Percentiles rank a stretch among this genome's conserved stretches.
Conservation (phyloP, 2,329 filamentous ascomycete species). For the Xylaria polymorpha region DNA sequence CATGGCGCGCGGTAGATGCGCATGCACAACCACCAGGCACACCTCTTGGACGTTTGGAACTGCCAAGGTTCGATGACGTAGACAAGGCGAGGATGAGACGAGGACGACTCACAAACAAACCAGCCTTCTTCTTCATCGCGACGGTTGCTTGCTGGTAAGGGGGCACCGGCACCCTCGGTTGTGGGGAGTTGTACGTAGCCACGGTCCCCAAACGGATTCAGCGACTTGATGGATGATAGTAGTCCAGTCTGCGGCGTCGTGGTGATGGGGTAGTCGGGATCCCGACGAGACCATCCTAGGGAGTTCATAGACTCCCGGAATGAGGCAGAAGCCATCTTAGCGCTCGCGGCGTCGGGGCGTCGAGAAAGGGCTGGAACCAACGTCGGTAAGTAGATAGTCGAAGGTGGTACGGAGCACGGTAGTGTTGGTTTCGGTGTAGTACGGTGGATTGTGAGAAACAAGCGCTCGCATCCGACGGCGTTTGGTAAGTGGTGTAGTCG, state of each 20-base stretch:
- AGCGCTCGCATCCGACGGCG: slow-evolving; percentile 25
- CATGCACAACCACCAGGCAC: slow-evolving; percentile 54
- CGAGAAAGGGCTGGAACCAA: slow-evolving; percentile 10
- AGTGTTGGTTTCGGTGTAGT: slow-evolving; percentile 29
- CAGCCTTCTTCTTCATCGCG: slow-evolving; percentile 96
- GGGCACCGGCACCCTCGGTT: slow-evolving; percentile 82
- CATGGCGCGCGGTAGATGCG: slow-evolving; percentile 57
- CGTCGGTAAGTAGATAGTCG: slow-evolving; percentile 21
- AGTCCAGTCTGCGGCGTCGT: slow-evolving; percentile 78
- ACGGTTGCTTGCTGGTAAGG: slow-evolving; percentile 83
- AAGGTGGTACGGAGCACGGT: slow-evolving; percentile 16
- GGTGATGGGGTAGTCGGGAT: slow-evolving; percentile 79
- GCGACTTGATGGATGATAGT: slow-evolving; percentile 80
- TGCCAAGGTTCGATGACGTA: slow-evolving; percentile 43
- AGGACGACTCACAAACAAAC: slow-evolving; percentile 84
- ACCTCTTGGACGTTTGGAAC: slow-evolving; percentile 54
- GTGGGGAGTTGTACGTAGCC: slow-evolving; percentile 94
- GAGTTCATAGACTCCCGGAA: slow-evolving; percentile 97
- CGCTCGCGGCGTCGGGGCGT: slow-evolving; percentile 8
- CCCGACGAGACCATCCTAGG: slow-evolving; percentile 91
- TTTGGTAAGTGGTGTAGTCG: slow-evolving; percentile 35
- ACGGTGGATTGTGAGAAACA: slow-evolving; percentile 1
- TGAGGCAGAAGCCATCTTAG: slow-evolving; percentile 81
- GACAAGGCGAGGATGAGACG: slow-evolving; percentile 39
- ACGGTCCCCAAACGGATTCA: slow-evolving; percentile 87